A percentile compares a stretch with the other conserved stretches of the same genome.
These are phyloP conservation scores for Agapanthus africanus DNA, from an alignment of 106 monocot genomes.

Conservation along the genomic window DNA sequence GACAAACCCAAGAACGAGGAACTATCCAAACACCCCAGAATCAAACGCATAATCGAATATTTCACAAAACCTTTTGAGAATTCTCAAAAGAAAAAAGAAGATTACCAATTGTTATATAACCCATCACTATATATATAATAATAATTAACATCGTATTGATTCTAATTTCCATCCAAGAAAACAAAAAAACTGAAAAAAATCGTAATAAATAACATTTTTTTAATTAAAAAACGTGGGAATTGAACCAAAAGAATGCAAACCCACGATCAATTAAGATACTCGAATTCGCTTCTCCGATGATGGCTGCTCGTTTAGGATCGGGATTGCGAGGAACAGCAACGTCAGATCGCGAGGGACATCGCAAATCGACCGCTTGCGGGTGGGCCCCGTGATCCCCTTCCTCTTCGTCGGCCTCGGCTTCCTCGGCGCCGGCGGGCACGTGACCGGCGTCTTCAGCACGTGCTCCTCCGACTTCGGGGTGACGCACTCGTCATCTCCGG, in stretches of 20 bases:
- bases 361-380: neutral
- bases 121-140: neutral
- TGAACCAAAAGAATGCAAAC: too few relatives aligned
- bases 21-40: neutral
- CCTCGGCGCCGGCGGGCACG: conserved; percentile 37
- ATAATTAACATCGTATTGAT: neutral
- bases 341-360: conserved; percentile 18
- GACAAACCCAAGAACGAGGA: neutral
- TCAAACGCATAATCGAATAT: neutral
- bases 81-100: neutral
- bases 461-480: conserved; percentile 18
- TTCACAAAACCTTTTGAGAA: neutral
- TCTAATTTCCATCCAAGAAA: neutral
- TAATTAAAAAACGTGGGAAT: too few relatives aligned
- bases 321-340: conserved; percentile 7
- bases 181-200: neutral
- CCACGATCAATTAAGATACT: too few relatives aligned
- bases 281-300: conserved; percentile 9
- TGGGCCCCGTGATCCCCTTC: neutral
- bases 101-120: neutral
- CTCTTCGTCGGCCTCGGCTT: conserved; percentile 25
- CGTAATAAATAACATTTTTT: too few relatives aligned
- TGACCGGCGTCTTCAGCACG: conserved; percentile 11
- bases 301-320: too few relatives aligned
- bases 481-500: neutral